Conservation (phyloP, 768 basidiomycete genomes). For the Cystofilobasidium macerans region DNA sequence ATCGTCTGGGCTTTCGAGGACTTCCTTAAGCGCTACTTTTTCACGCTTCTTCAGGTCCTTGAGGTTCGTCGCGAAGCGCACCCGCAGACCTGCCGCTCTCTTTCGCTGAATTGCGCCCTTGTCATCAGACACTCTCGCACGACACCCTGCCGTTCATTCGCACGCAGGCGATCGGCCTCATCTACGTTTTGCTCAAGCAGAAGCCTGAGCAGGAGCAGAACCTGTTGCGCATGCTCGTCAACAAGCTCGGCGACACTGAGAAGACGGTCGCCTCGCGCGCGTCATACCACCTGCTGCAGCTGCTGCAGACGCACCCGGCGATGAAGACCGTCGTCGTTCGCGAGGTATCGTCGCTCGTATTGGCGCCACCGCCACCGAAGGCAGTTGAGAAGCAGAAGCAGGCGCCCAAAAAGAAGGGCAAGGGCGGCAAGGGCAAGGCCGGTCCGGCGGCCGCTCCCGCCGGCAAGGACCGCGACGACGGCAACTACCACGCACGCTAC, state of each 20-base stretch:
- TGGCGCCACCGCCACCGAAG: conserved; percentile 46
- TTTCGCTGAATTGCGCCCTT: neutral
- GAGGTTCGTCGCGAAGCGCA: conserved; percentile 48
- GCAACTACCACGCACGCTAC: conserved; percentile 61
- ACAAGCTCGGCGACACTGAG: conserved; percentile 89
- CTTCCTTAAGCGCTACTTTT: conserved; percentile 95
- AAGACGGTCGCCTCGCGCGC: conserved; percentile 77
- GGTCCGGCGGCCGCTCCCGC: conserved; percentile 16
- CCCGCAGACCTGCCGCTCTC: neutral
- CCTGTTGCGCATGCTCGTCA: conserved; percentile 76
- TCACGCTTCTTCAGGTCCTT: conserved; percentile 74
- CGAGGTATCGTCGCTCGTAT: conserved; percentile 68
- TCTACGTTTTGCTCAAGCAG: conserved; percentile 66
- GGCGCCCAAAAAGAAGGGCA: conserved; percentile 31
- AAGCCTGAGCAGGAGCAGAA: conserved; percentile 98
- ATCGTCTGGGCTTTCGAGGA: conserved; percentile 88
- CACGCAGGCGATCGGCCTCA: conserved; percentile 65
- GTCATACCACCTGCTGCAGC: conserved; percentile 76
- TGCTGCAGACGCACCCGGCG: conserved; percentile 77
- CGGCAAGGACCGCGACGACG: conserved; percentile 31
- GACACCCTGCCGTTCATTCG: conserved; percentile 82
- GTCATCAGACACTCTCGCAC: conserved; percentile 57
- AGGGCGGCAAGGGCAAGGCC: conserved; percentile 31
- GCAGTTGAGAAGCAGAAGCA: conserved; percentile 37
- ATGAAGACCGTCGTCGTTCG: conserved; percentile 87